These are phyloP conservation scores for Madurella fahalii DNA, from an alignment of 2,329 filamentous ascomycete species.

Conservation along the genomic window DNA sequence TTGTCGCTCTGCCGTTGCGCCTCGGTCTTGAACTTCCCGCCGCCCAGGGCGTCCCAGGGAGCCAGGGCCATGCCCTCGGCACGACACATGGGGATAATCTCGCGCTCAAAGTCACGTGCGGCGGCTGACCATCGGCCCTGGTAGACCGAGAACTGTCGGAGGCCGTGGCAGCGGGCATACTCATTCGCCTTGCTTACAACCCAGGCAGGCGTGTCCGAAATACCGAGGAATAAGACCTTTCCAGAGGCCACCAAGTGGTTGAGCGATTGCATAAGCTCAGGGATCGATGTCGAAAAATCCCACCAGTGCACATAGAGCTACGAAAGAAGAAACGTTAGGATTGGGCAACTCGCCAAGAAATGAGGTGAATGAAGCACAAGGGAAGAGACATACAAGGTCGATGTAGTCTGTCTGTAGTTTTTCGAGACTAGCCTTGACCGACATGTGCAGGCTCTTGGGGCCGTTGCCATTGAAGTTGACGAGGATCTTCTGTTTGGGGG, in stretches of 20 bases:
- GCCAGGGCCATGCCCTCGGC: constrained; percentile 51
- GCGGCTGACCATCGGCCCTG: constrained; percentile 60
- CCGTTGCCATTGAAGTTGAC: constrained; percentile 57
- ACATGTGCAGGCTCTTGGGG: constrained; percentile 55
- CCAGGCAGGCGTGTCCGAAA: constrained; percentile 57
- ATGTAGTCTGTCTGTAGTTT: constrained; percentile 67
- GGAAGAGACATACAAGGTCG: constrained; percentile 50
- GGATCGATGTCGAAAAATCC: constrained; percentile 52
- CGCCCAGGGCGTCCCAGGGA: constrained; percentile 51
- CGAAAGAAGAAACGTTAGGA: neutral
- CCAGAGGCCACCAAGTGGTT: constrained; percentile 48
- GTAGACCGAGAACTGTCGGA: constrained; percentile 59
- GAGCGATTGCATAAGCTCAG: constrained; percentile 57
- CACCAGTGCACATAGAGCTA: constrained; percentile 51
- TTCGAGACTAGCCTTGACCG: constrained; percentile 51
- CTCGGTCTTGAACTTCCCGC: constrained; percentile 36
- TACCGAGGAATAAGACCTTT: constrained; percentile 57
- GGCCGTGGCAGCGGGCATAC: constrained; percentile 57
- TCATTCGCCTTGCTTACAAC: constrained; percentile 49
- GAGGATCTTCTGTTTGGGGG: constrained; percentile 36
- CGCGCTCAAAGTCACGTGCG: constrained; percentile 60
- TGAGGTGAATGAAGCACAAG: too few relatives aligned
- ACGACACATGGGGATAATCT: constrained; percentile 62
- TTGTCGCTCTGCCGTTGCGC: constrained; percentile 25
- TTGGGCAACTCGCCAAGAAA: too few relatives aligned